A percentile compares a stretch with the other conserved stretches of the same genome.
phyloP scores from a whole-genome alignment of 371 early-diverging fungal species.

The Umbelopsis sp. region DNA sequence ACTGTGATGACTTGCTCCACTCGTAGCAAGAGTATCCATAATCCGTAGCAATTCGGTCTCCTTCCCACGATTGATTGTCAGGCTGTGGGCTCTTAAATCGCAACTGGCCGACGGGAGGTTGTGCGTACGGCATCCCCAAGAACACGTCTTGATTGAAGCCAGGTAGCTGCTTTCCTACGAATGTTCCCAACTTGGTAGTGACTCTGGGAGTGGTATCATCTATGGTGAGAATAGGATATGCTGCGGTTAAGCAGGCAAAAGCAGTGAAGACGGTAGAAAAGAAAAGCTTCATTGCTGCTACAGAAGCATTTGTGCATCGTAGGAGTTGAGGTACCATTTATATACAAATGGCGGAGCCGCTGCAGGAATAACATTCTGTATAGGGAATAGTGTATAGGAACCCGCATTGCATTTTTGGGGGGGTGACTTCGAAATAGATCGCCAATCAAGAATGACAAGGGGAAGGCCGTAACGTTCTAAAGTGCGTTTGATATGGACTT shows the following conservation, averaged over 20 bases:
- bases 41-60: neutral
- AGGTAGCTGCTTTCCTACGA: neutral
- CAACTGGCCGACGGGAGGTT: slow-evolving; percentile 34
- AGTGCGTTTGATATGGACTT: neutral
- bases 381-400: slow-evolving; percentile 12
- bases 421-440: slow-evolving; percentile 7
- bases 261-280: neutral
- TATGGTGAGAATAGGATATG: neutral
- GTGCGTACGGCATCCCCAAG: slow-evolving; percentile 44
- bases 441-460: slow-evolving; percentile 1
- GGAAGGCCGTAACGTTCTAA: neutral
- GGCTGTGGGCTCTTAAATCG: slow-evolving; percentile 35
- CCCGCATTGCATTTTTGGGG: neutral
- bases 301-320: neutral
- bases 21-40: slow-evolving; percentile 10
- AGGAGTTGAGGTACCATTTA: neutral
- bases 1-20: neutral
- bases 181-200: neutral
- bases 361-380: neutral
- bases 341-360: neutral
- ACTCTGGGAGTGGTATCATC: neutral
- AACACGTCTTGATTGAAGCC: slow-evolving; percentile 26
- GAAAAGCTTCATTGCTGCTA: neutral
- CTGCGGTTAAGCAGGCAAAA: neutral
- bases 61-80: neutral